Conservation (phyloP, 371 early-diverging fungal species). For the Mortierella sp. region DNA sequence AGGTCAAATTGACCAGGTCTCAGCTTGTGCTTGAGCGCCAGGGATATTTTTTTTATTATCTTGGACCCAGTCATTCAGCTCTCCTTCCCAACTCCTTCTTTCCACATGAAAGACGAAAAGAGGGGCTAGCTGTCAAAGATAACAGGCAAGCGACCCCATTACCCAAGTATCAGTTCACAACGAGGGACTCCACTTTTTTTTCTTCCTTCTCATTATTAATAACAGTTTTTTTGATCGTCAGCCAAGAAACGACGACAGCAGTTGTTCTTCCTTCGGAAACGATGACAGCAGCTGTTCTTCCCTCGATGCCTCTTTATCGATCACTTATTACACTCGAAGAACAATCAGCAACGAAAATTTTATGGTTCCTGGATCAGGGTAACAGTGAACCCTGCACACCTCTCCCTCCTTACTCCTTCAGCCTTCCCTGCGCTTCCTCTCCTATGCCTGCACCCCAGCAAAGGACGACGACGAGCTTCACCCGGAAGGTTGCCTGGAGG, state of each 20-base stretch:
- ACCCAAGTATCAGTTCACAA: background rate
- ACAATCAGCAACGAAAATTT: background rate
- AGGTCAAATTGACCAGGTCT: background rate
- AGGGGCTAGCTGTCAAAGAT: background rate
- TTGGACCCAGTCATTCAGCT: background rate
- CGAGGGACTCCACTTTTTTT: background rate
- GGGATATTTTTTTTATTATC: background rate
- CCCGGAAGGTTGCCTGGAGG: background rate
- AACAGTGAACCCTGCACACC: too few relatives aligned
- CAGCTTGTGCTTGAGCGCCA: background rate
- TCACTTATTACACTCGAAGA: background rate
- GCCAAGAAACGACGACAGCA: background rate
- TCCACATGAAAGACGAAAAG: background rate
- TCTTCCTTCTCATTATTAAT: background rate
- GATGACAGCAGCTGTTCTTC: too few relatives aligned
- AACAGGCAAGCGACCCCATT: slow-evolving; percentile 1
- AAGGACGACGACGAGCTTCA: background rate
- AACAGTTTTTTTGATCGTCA: background rate
- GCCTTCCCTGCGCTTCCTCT: background rate
- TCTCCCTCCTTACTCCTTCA: background rate
- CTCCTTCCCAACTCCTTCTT: background rate
- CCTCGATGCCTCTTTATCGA: background rate
- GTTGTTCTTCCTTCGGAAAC: too few relatives aligned
- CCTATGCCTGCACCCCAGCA: too few relatives aligned
- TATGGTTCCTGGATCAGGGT: background rate